Percentiles rank a stretch among this genome's conserved stretches.
Evolutionary conservation across 352 stramenopile species (phyloP).

Genomic region (Pythium dissotocum): DNA sequence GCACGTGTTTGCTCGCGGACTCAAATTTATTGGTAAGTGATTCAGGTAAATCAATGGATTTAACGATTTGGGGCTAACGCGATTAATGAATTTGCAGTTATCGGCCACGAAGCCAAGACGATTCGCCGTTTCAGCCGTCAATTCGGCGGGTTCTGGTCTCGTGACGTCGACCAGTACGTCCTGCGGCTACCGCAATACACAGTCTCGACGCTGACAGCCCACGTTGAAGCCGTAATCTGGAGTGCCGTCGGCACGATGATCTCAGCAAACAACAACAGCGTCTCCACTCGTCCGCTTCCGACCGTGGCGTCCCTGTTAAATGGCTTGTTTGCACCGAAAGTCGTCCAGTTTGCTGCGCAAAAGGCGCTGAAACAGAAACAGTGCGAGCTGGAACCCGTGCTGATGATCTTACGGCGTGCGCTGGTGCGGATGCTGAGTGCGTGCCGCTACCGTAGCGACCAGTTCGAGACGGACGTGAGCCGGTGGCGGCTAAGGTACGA

Average conservation of each 20-base stretch:
- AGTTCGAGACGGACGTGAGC: conserved; percentile 4
- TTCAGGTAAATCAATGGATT: background rate
- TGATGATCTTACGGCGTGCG: conserved; percentile 5
- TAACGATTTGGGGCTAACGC: background rate
- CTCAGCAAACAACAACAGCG: background rate
- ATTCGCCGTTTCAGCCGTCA: conserved; percentile 13
- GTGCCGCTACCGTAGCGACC: conserved; percentile 4
- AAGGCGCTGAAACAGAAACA: conserved; percentile 15
- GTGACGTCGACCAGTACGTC: conserved; percentile 10
- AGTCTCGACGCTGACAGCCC: conserved; percentile 8
- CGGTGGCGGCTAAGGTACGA: conserved; percentile 14
- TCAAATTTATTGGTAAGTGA: conserved; percentile 18
- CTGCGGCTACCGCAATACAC: conserved; percentile 9
- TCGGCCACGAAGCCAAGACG: conserved; percentile 9
- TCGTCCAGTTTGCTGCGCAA: conserved; percentile 15
- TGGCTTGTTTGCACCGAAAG: conserved; percentile 17
- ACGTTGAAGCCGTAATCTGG: conserved; percentile 6
- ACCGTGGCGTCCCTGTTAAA: background rate
- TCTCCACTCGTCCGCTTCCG: background rate
- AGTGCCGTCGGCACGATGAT: conserved; percentile 5
- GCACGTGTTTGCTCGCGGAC: background rate
- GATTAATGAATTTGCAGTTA: conserved; percentile 8
- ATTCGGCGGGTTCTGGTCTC: conserved; percentile 13
- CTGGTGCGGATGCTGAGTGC: conserved; percentile 5
- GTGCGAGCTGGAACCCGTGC: conserved; percentile 19